Conservation (phyloP, 371 early-diverging fungal genomes). For the Mortierella sp. region DNA sequence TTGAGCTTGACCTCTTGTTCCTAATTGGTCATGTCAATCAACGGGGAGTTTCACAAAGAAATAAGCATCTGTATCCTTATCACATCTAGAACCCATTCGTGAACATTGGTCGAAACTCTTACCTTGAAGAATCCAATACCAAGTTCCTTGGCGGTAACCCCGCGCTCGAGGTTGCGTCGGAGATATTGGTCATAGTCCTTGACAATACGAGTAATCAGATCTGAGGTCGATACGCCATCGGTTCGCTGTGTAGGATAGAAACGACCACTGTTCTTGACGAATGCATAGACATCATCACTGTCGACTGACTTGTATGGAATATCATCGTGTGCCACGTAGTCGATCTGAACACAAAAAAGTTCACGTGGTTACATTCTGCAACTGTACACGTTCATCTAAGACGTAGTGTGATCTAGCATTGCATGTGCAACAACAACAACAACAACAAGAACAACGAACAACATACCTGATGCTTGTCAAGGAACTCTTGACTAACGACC, state of each 20-base stretch:
- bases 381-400: neutral
- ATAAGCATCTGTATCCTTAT: neutral
- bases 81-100: no score
- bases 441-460: neutral
- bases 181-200: conserved; percentile 95
- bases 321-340: conserved; percentile 99
- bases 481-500: conserved; percentile 88
- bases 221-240: conserved; percentile 94
- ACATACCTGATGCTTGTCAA: conserved; percentile 81
- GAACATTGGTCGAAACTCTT: no score
- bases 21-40: conserved; percentile 30
- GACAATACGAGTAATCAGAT: conserved; percentile 95
- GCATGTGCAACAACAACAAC: no score
- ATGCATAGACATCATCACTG: conserved; percentile 93
- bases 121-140: conserved; percentile 89
- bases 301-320: conserved; percentile 89
- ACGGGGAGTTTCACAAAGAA: neutral
- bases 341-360: conserved; percentile 66
- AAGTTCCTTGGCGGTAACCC: conserved; percentile 91
- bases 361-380: neutral
- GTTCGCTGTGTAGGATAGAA: conserved; percentile 95
- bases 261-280: conserved; percentile 87
- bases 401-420: no score
- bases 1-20: conserved; percentile 82
- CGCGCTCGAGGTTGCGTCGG: conserved; percentile 92